Percentiles rank a stretch among this genome's conserved stretches.
Evolutionary conservation across 2,329 filamentous ascomycete species (phyloP).

Genomic region (Salinomyces thailandicus): DNA sequence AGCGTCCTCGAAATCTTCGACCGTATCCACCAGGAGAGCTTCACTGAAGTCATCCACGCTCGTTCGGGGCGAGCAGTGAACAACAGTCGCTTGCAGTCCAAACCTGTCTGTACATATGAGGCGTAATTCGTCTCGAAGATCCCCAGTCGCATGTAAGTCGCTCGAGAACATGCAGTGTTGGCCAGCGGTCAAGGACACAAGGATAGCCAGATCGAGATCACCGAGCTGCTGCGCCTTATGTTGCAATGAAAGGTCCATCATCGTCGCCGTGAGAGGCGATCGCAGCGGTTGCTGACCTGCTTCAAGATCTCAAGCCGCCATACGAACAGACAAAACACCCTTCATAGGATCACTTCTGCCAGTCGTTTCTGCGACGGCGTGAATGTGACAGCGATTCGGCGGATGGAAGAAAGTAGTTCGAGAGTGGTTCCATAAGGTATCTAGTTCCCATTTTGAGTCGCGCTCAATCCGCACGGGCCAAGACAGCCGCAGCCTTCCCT

Average conservation of each 20-base stretch:
- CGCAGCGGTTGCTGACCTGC: too few species aligned
- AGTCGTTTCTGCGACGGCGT: too few species aligned
- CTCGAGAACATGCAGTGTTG: conserved; percentile 87
- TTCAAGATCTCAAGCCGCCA: too few species aligned
- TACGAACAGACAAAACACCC: too few species aligned
- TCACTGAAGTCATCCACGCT: conserved; percentile 73
- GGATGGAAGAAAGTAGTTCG: too few species aligned
- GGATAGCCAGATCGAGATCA: conserved; percentile 76
- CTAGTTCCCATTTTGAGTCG: too few species aligned
- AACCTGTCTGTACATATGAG: conserved; percentile 63
- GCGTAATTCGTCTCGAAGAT: conserved; percentile 33
- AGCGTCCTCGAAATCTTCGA: conserved; percentile 12
- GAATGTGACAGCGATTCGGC: too few species aligned
- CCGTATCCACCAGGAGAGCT: conserved; percentile 48
- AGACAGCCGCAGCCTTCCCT: too few species aligned
- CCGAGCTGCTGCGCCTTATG: conserved; percentile 63
- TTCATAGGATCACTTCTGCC: too few species aligned
- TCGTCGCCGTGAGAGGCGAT: too few species aligned
- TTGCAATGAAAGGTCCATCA: conserved; percentile 11
- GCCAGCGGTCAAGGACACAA: conserved; percentile 68
- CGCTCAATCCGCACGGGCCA: too few species aligned
- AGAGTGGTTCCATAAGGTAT: too few species aligned
- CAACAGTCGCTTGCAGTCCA: conserved; percentile 55
- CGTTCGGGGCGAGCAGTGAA: conserved; percentile 63
- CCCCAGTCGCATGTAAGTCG: conserved; percentile 33